Base-by-base conservation (phyloP, 2,329 filamentous ascomycete genomes). In the Cordyceps fumosorosea region DNA sequence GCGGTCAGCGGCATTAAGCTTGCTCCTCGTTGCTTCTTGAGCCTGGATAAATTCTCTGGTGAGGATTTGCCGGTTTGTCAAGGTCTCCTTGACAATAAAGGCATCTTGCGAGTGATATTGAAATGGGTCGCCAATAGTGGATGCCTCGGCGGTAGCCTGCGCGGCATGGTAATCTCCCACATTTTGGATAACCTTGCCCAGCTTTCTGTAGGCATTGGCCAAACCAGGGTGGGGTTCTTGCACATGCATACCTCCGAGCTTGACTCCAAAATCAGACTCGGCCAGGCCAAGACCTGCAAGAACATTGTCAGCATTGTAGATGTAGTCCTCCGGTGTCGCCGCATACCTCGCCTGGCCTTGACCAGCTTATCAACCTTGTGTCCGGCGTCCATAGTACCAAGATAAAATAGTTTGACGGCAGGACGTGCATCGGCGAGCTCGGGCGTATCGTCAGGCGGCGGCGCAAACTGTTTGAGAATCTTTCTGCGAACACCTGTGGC, bases 381-480 rank as follows among this genome's bases (percentile, higher is more conserved):
- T 50, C 92, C 91, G n/a, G 91, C 87, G 72, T 98, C 95, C 91
- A 99, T 96, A 7, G 91, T 89, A 22, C 91, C 91, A 24, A 99
- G 80, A 72, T 99, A 99, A 73, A 99, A 98, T 54, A 93, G 83
- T 78, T 99, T 99, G 44, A 98, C 95, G 50, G 91, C 82, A 0
- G 95, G 95, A 59, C 95, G 85, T 22, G 93, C 92, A 69, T 95
- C 89, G 66, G 93, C 88, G 61, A 99, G 81, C 78, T 99, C 95
- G 11, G 93, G 93, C 1, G 95, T 98, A 74, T 99, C 95, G 75
- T 99, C 95, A 14, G 95, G 93, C 0, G 95, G 95, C 37, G 95
- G 95, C 44, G 95, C 93, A 76, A 99, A 99, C 75, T 99, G 95
- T 81, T 99, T 99, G 73, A 99, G 81, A 64, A 98, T 89, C 79